phyloP scores from a whole-genome alignment of 306 rosid genomes.

The Canavalia ensiformis region DNA sequence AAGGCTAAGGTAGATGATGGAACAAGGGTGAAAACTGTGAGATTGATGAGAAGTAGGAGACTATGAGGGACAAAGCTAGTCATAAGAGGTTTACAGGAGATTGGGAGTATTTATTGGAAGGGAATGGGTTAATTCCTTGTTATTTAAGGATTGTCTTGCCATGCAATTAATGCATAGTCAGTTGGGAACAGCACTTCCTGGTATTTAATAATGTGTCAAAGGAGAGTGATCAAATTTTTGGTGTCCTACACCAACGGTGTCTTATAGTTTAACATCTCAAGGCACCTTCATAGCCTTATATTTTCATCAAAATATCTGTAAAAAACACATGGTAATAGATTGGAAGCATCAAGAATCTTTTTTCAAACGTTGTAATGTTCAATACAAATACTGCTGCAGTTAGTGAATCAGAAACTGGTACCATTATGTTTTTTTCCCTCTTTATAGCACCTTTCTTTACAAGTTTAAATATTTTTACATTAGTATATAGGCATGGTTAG shows the following conservation, averaged over 20 bases:
- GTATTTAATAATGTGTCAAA: not conserved
- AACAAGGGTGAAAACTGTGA: not conserved
- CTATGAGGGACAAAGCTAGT: not conserved
- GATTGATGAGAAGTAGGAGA: not conserved
- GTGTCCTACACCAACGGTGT: not conserved
- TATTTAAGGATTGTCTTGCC: not conserved
- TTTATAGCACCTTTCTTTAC: not conserved
- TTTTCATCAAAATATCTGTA: not conserved
- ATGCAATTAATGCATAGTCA: slow-evolving; percentile 2
- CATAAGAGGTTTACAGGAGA: not conserved
- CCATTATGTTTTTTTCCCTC: slow-evolving; percentile 21
- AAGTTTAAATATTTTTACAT: not conserved
- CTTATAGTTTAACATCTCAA: slow-evolving; percentile 11
- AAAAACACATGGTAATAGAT: not conserved
- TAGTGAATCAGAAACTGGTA: slow-evolving; percentile 22
- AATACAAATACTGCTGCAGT: not conserved
- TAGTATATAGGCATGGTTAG: not conserved
- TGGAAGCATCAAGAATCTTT: slow-evolving; percentile 6
- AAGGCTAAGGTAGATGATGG: not conserved
- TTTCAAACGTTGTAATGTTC: slow-evolving; percentile 11
- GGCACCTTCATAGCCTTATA: not conserved
- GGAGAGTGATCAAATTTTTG: not conserved
- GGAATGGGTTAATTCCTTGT: not conserved
- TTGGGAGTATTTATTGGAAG: not conserved
- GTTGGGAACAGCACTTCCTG: not conserved